Percentiles rank a stretch among this genome's conserved stretches.
phyloP scores from a whole-genome alignment of 1,284 basidiomycete species.

The Malassezia arunalokei region DNA sequence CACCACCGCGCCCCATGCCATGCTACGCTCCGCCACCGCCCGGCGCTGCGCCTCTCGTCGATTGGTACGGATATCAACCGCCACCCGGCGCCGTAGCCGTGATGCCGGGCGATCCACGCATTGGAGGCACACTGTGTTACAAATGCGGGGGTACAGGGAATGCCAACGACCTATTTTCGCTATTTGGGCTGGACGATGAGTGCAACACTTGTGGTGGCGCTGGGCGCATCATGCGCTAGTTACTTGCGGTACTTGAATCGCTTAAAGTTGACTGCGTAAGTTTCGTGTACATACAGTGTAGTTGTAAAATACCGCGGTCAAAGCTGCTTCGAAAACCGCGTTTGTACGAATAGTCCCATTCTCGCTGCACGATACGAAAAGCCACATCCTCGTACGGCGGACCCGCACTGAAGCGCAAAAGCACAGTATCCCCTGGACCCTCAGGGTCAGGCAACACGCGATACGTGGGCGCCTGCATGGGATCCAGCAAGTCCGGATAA shows the following conservation, averaged over 20 bases:
- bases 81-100: slow-evolving; percentile 17
- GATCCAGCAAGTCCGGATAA: slow-evolving; percentile 92
- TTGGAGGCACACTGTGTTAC: slow-evolving; percentile 20
- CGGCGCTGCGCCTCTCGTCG: not conserved
- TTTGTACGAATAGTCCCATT: slow-evolving; percentile 97
- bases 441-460: slow-evolving; percentile 52
- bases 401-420: slow-evolving; percentile 85
- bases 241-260: slow-evolving; percentile 40
- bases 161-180: not conserved
- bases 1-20: not conserved
- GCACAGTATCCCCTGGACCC: slow-evolving; percentile 75
- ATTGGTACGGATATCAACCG: slow-evolving; percentile 8
- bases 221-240: slow-evolving; percentile 2
- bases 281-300: slow-evolving; percentile 22
- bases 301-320: slow-evolving; percentile 51
- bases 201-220: slow-evolving; percentile 13
- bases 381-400: slow-evolving; percentile 98
- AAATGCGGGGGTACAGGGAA: slow-evolving; percentile 18
- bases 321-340: slow-evolving; percentile 53
- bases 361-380: slow-evolving; percentile 89
- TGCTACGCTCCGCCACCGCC: not conserved
- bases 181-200: slow-evolving; percentile 8
- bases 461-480: slow-evolving; percentile 87
- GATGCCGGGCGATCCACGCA: slow-evolving; percentile 21
- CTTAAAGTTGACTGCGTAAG: slow-evolving; percentile 36